A percentile compares a stretch with the other conserved stretches of the same genome.
Evolutionary conservation across 2,329 filamentous ascomycete genomes (phyloP).

Genomic region (Fusarium sambucinum): DNA sequence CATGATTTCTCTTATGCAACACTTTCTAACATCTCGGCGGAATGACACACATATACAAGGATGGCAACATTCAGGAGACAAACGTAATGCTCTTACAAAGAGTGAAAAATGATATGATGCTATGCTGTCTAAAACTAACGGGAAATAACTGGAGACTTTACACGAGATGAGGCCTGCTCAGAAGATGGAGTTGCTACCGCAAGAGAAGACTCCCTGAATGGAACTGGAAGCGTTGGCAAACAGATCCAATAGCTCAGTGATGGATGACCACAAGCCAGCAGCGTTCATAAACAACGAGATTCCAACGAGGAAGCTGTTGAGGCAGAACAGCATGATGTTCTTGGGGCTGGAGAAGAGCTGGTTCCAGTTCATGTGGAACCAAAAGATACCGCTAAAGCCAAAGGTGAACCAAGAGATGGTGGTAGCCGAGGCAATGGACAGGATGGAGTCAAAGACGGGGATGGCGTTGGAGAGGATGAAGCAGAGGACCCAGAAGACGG

Average conservation of each 20-base stretch:
- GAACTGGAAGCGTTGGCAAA: conserved; percentile 46
- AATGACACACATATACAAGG: conserved; percentile 46
- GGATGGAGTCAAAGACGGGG: conserved; percentile 55
- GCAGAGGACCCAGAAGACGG: conserved; percentile 52
- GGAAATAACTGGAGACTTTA: conserved; percentile 29
- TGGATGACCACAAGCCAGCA: conserved; percentile 53
- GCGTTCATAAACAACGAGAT: conserved; percentile 54
- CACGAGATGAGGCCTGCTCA: conserved; percentile 36
- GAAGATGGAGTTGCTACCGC: conserved; percentile 53
- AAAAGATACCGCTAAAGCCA: conserved; percentile 53
- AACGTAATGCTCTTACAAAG: conserved; percentile 36
- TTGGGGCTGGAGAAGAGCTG: conserved; percentile 47
- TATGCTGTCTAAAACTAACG: conserved; percentile 33
- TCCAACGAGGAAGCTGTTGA: conserved; percentile 51
- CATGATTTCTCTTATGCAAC: conserved; percentile 50
- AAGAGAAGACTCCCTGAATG: conserved; percentile 51
- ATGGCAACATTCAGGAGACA: conserved; percentile 15
- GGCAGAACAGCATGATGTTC: conserved; percentile 47
- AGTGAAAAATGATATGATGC: conserved; percentile 25
- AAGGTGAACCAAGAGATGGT: conserved; percentile 56
- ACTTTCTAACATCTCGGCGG: conserved; percentile 33
- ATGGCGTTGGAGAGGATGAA: conserved; percentile 55
- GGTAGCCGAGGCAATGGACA: conserved; percentile 53
- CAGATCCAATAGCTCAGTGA: conserved; percentile 50
- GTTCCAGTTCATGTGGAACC: conserved; percentile 55